These are phyloP conservation scores for Sporothrix humicola DNA, from an alignment of 2,329 filamentous ascomycete genomes.

Conservation along the genomic window DNA sequence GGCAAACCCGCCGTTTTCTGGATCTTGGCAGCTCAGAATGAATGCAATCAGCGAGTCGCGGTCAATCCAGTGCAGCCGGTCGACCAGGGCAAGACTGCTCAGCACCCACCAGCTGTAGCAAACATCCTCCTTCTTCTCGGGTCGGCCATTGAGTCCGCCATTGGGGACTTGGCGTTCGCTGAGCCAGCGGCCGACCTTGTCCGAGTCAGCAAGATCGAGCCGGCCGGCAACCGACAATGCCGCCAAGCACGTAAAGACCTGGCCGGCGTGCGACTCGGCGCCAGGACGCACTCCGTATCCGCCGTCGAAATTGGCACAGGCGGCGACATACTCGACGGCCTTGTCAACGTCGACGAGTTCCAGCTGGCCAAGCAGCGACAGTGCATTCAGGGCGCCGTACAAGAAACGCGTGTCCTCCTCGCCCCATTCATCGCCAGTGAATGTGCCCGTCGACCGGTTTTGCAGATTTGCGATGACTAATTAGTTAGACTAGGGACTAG, in stretches of 20 bases:
- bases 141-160: slow-evolving; percentile 90
- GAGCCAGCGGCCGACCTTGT: slow-evolving; percentile 85
- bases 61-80: slow-evolving; percentile 91
- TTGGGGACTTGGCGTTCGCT: slow-evolving; percentile 88
- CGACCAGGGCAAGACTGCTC: slow-evolving; percentile 89
- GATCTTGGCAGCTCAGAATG: slow-evolving; percentile 88
- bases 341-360: slow-evolving; percentile 77
- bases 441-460: slow-evolving; percentile 80
- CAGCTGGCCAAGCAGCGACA: slow-evolving; percentile 80
- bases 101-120: slow-evolving; percentile 99
- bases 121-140: slow-evolving; percentile 94
- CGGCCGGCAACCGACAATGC: slow-evolving; percentile 83
- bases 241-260: slow-evolving; percentile 93
- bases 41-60: slow-evolving; percentile 76
- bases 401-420: slow-evolving; percentile 95
- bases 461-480: slow-evolving; percentile 81
- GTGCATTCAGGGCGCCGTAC: slow-evolving; percentile 85
- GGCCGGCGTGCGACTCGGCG: slow-evolving; percentile 91
- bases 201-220: slow-evolving; percentile 80
- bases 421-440: slow-evolving; percentile 94
- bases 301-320: slow-evolving; percentile 92
- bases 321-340: slow-evolving; percentile 77
- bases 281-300: slow-evolving; percentile 89
- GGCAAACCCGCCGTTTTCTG: slow-evolving; percentile 80
- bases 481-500: slow-evolving; percentile 34